Conservation (phyloP, 768 basidiomycete species). For the Russula dissimulans region DNA sequence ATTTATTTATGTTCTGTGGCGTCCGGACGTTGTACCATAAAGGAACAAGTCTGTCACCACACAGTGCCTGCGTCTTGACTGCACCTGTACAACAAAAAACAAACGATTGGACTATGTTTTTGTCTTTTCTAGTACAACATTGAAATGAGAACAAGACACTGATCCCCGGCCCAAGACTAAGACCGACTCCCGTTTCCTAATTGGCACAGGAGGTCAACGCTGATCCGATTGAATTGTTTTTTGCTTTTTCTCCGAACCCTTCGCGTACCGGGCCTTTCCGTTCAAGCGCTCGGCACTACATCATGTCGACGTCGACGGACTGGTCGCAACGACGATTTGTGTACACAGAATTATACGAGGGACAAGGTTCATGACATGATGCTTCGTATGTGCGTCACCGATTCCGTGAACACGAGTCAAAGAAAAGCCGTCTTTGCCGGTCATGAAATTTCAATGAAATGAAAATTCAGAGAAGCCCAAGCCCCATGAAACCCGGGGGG, state of each 20-base stretch:
- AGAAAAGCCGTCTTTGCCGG: conserved; percentile 4
- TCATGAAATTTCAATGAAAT: not conserved
- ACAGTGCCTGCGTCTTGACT: no score
- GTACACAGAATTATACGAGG: not conserved
- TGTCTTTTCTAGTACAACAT: no score
- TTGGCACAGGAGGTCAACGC: not conserved
- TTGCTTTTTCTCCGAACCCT: no score
- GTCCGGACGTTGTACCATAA: not conserved
- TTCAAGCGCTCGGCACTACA: no score
- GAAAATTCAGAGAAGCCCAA: not conserved
- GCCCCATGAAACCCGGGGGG: not conserved
- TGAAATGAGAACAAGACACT: no score
- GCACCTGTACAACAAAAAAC: no score
- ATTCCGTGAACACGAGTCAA: conserved; percentile 4
- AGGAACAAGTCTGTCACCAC: not conserved
- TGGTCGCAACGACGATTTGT: no score
- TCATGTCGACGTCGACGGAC: no score
- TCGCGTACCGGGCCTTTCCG: no score
- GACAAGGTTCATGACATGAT: not conserved
- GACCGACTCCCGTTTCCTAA: not conserved
- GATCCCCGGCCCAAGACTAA: no score
- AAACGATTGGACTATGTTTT: no score
- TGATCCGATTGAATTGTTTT: not conserved
- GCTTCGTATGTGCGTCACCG: not conserved
- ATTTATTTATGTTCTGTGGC: not conserved